Evolutionary conservation across 495 filamentous ascomycete species (phyloP).

Genomic region (Lasiosphaeriaceae sp.): DNA sequence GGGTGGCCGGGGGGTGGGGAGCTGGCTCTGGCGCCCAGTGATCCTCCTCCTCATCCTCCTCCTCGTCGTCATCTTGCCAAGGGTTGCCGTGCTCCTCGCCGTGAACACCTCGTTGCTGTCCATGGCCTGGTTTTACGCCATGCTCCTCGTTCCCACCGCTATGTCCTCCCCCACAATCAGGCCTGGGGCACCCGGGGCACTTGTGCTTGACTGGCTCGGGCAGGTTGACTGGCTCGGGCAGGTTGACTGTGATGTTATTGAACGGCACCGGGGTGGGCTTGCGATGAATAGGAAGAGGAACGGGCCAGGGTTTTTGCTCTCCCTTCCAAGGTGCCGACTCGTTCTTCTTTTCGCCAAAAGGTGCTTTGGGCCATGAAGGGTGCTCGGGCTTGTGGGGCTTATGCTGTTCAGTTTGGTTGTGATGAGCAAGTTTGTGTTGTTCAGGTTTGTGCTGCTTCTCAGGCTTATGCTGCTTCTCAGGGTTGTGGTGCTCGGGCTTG

Average conservation of each 20-base stretch:
- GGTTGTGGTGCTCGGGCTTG: background rate
- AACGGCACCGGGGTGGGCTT: background rate
- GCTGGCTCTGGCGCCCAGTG: too few relatives aligned
- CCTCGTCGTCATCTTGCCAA: too few relatives aligned
- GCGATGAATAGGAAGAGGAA: background rate
- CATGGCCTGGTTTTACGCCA: too few relatives aligned
- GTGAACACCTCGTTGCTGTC: too few relatives aligned
- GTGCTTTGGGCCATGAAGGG: too few relatives aligned
- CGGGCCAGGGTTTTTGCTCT: background rate
- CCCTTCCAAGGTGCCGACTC: background rate
- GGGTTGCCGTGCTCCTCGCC: too few relatives aligned
- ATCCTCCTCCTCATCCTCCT: too few relatives aligned
- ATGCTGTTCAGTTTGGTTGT: background rate
- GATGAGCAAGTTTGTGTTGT: background rate
- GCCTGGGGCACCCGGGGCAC: background rate
- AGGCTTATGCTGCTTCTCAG: constrained; percentile 1
- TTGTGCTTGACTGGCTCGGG: background rate
- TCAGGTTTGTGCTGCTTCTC: background rate
- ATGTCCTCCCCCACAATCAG: background rate
- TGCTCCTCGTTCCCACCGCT: too few relatives aligned
- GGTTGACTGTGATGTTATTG: background rate
- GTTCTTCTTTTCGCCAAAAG: background rate
- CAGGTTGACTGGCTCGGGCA: background rate
- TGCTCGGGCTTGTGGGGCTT: background rate
- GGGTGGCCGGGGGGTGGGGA: too few relatives aligned